These are phyloP conservation scores for Elsinoe australis DNA, from an alignment of 2,329 filamentous ascomycete genomes.

Conservation along the genomic window DNA sequence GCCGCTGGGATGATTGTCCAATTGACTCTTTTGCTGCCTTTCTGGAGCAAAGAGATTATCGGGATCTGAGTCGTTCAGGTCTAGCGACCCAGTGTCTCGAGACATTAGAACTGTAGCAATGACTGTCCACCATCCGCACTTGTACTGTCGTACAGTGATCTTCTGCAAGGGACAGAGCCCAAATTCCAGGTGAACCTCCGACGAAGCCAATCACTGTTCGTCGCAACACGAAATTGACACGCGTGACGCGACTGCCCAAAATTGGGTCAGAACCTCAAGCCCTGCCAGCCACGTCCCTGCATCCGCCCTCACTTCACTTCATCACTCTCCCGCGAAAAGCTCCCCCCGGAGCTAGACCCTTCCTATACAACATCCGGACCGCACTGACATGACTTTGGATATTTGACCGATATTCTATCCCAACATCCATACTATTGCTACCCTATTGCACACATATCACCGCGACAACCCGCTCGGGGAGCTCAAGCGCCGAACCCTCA, in stretches of 20 bases:
- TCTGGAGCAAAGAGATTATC: constrained; percentile 51
- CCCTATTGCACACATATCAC: no score
- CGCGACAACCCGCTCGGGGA: no score
- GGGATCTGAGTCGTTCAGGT: constrained; percentile 49
- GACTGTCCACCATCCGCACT: no score
- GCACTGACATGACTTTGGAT: constrained; percentile 3
- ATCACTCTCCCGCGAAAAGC: neutral
- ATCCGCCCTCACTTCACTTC: neutral
- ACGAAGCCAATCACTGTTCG: neutral
- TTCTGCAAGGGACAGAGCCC: constrained; percentile 5
- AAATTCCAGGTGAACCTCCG: neutral
- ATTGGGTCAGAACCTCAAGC: no score
- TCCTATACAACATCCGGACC: neutral
- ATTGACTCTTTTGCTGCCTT: constrained; percentile 27
- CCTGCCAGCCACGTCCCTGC: neutral
- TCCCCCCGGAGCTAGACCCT: neutral
- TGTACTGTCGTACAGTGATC: neutral
- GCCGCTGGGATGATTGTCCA: constrained; percentile 35
- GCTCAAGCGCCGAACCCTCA: no score
- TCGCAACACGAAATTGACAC: neutral
- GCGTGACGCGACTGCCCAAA: neutral
- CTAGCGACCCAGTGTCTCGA: constrained; percentile 29
- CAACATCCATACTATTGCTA: neutral
- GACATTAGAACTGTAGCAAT: constrained; percentile 12
- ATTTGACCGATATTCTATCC: neutral